Conservation (phyloP, 768 basidiomycete species). For the Crucibulum laeve region DNA sequence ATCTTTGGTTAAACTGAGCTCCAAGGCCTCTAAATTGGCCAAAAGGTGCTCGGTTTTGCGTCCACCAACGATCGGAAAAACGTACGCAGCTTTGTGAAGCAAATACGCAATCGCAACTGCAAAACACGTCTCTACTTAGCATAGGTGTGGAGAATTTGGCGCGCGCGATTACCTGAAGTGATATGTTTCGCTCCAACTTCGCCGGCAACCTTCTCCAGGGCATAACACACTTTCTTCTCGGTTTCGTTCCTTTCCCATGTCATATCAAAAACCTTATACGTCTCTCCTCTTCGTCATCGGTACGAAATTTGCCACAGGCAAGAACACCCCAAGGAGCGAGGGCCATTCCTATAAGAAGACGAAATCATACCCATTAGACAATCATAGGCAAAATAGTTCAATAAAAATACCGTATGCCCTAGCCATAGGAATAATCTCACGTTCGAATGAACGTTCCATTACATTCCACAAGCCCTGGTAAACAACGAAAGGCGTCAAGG, state of each 20-base stretch:
- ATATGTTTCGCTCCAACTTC: slow-evolving; percentile 45
- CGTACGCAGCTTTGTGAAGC: slow-evolving; percentile 47
- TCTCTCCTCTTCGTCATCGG: slow-evolving; percentile 37
- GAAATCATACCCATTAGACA: neutral
- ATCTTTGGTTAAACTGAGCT: slow-evolving; percentile 37
- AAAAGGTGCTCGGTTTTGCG: slow-evolving; percentile 48
- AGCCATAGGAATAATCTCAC: slow-evolving; percentile 49
- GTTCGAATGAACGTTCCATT: slow-evolving; percentile 42
- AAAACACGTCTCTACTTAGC: neutral
- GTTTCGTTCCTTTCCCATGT: slow-evolving; percentile 44
- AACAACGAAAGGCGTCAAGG: slow-evolving; percentile 45
- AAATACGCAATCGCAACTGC: slow-evolving; percentile 51
- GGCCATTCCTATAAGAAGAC: slow-evolving; percentile 27
- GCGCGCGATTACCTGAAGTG: slow-evolving; percentile 32
- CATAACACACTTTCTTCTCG: slow-evolving; percentile 36
- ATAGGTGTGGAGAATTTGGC: slow-evolving; percentile 1
- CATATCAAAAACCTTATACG: slow-evolving; percentile 15
- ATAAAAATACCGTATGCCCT: slow-evolving; percentile 30
- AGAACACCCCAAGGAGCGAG: slow-evolving; percentile 29
- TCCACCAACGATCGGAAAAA: slow-evolving; percentile 47
- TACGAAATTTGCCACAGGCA: slow-evolving; percentile 44
- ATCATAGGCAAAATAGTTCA: neutral
- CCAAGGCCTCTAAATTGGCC: slow-evolving; percentile 46
- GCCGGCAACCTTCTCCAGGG: slow-evolving; percentile 44
- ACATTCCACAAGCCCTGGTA: slow-evolving; percentile 49